Evolutionary conservation across 202 grass and related monocot genomes (phyloP).

Genomic region (Carex arenaria): DNA sequence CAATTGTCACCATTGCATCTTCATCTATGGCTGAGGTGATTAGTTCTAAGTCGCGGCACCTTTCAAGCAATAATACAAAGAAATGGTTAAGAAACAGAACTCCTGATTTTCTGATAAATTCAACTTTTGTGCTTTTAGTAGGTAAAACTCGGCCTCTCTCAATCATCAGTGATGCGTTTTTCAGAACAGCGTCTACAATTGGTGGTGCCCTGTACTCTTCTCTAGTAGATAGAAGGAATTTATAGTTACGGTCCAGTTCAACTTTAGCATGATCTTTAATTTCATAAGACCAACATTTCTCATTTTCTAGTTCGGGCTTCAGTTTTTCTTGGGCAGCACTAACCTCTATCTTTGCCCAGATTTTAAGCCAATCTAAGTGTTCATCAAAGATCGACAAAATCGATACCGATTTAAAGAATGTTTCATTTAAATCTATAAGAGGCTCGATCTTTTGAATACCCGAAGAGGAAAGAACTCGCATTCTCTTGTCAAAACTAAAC

Average conservation of each 20-base stretch:
- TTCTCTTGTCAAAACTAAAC: slow-evolving; percentile 88
- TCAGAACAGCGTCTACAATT: slow-evolving; percentile 69
- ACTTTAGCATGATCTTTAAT: slow-evolving; percentile 28
- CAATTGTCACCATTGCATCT: slow-evolving; percentile 42
- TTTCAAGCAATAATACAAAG: slow-evolving; percentile 51
- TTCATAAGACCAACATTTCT: slow-evolving; percentile 47
- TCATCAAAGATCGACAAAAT: slow-evolving; percentile 71
- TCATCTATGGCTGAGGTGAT: slow-evolving; percentile 48
- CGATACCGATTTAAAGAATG: slow-evolving; percentile 50
- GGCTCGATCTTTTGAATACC: slow-evolving; percentile 53
- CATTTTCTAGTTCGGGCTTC: slow-evolving; percentile 51
- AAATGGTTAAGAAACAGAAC: slow-evolving; percentile 69
- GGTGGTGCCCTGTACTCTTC: slow-evolving; percentile 81
- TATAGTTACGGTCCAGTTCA: slow-evolving; percentile 26
- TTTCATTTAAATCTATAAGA: slow-evolving; percentile 44
- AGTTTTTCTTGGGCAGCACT: slow-evolving; percentile 57
- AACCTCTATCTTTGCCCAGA: slow-evolving; percentile 75
- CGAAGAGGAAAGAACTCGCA: slow-evolving; percentile 63
- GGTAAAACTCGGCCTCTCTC: slow-evolving; percentile 67
- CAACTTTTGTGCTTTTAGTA: slow-evolving; percentile 37
- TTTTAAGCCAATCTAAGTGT: slow-evolving; percentile 82
- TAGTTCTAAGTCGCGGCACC: slow-evolving; percentile 47
- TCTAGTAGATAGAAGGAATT: slow-evolving; percentile 69
- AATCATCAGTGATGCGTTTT: slow-evolving; percentile 63
- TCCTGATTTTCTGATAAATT: slow-evolving; percentile 63